Conservation (phyloP, 805 yeast species). For the Cyberlindnera maritima region DNA sequence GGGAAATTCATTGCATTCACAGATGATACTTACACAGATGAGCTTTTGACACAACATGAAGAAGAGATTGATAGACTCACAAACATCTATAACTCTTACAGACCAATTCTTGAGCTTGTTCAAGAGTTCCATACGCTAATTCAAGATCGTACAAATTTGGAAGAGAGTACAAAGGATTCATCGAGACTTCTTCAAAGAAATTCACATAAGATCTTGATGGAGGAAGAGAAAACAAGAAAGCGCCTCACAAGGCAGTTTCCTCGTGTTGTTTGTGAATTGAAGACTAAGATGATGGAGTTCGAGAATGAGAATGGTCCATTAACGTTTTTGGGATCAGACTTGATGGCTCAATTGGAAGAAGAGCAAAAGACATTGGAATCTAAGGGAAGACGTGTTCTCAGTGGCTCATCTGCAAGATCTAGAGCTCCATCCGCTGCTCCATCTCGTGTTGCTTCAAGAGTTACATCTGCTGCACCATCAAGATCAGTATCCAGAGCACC, state of each 20-base stretch:
- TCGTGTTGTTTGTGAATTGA: constrained; percentile 49
- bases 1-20: constrained; percentile 40
- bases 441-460: constrained; percentile 22
- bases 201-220: constrained; percentile 72
- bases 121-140: constrained; percentile 53
- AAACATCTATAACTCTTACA: constrained; percentile 45
- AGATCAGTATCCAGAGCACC: constrained; percentile 21
- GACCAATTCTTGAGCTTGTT: constrained; percentile 55
- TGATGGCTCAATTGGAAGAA: constrained; percentile 31
- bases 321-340: constrained; percentile 26
- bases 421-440: constrained; percentile 20
- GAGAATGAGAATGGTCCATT: constrained; percentile 40
- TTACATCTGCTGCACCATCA: constrained; percentile 20
- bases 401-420: constrained; percentile 13
- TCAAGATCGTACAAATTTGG: constrained; percentile 59
- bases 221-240: constrained; percentile 78
- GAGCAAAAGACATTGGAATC: constrained; percentile 19
- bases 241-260: constrained; percentile 70
- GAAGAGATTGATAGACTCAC: constrained; percentile 53
- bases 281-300: constrained; percentile 44
- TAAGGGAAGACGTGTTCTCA: constrained; percentile 22
- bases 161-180: constrained; percentile 73
- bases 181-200: constrained; percentile 72
- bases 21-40: constrained; percentile 51
- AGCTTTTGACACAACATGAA: constrained; percentile 61